Evolutionary conservation across 83 land plant species (phyloP).

Genomic region (Thuja plicata): DNA sequence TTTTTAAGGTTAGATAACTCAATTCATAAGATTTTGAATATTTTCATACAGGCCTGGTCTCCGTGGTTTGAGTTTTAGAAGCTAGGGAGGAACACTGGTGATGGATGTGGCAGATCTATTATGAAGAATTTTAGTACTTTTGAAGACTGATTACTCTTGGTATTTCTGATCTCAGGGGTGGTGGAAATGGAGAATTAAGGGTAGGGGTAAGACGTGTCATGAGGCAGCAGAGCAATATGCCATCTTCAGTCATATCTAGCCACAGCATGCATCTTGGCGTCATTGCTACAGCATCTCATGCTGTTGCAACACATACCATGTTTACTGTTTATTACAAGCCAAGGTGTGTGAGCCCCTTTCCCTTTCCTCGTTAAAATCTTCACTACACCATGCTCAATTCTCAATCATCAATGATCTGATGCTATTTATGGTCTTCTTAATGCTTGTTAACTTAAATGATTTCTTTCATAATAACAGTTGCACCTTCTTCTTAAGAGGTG

Average conservation of each 20-base stretch:
- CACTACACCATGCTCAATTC: not conserved
- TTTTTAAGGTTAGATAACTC: conserved; percentile 56
- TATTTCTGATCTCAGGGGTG: conserved; percentile 46
- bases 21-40: not conserved
- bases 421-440: not conserved
- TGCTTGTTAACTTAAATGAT: not conserved
- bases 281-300: conserved; percentile 89
- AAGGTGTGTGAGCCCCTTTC: conserved; percentile 33
- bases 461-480: not conserved
- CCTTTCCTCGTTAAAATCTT: not conserved
- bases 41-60: not conserved
- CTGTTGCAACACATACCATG: conserved; percentile 58
- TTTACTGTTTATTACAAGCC: conserved; percentile 86
- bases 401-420: not conserved
- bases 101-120: not conserved
- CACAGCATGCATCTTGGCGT: conserved; percentile 96
- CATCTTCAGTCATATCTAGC: conserved; percentile 86
- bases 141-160: not conserved
- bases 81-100: not conserved
- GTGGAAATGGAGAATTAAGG: conserved; percentile 59
- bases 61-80: not conserved
- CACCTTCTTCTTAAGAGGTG: not conserved
- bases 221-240: conserved; percentile 56
- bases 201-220: conserved; percentile 78
- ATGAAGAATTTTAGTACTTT: too few relatives aligned